Base-by-base conservation (phyloP, 345 rosid genomes). In the Carallia brachiata region DNA sequence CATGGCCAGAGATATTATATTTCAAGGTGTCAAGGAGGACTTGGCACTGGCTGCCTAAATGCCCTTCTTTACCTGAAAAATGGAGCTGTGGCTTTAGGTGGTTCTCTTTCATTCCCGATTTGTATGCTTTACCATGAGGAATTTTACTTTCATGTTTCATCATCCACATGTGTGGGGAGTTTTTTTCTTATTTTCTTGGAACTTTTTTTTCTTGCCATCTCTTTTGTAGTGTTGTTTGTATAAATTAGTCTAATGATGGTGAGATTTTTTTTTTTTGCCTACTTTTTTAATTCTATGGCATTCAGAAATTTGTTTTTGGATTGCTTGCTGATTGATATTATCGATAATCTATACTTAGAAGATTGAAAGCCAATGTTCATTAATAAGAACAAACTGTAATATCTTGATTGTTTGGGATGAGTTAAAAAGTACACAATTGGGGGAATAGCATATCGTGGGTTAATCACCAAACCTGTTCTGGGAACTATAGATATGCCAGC, bases 71-170 rank as follows among this genome's bases (percentile, higher is more conserved):
- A 75, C 93, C 96, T 16, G 90, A 94, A 61, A 86, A 87, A 69
- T 91, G 93, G 90, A 88, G 97, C 74, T 94, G 95, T 83, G 98
- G 97, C 3, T 94, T 94, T 78, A 80, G 83, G 50, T 91, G 97
- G 96, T 94, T 91, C 75, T 94, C 98, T 63, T 87, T 91, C 70
- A 81, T 88, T 69, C 98, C 98, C 0, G 83, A 87, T 32, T 70
- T 91, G 32, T 79, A 77, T 70, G 87, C 89, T 72, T 61, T 67
- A 28, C 95, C 85, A 44, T 93, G 85, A 87, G 23, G 52, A n/a
- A 34, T 40, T 65, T 48, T 53, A 50, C 56, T 32, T 23, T 67
- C 52, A 52, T 60, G 15, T 17, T 61, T 72, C 75, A 53, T 13
- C 66, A 63, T 59, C 77, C 69, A 5, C 10, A 7, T 17, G 19